Base-by-base conservation (phyloP, 2,329 filamentous ascomycete species). In the Paecilomyces dactylethromorphus region DNA sequence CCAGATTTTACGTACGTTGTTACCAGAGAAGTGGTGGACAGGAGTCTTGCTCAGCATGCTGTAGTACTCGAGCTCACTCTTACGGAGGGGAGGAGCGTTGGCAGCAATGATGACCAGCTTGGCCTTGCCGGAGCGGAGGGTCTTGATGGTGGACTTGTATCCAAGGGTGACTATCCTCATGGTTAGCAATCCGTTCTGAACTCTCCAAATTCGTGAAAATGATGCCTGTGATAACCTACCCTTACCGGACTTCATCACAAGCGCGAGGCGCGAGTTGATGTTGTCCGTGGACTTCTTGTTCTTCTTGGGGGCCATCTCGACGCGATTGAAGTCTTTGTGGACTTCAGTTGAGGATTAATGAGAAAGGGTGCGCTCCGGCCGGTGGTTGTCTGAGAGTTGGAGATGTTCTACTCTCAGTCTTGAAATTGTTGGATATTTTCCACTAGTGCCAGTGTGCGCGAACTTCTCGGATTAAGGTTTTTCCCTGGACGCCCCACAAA, bases 21-120 rank as follows among this genome's bases (percentile, higher is more conserved):
- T 96, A 74, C 94, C 94, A 70, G 85, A 85, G 84, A 97, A 97
- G 86, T 99, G 94, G 86, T 97, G 93, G 74, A 97, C 93, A 67
- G 89, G 87, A 72, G 89, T 91, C 88, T 97, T 96, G 78, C 87
- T 88, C 73, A 96, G 81, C 91, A 15, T 58, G 11, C 7, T 58
- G 68, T 68, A 71, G 82, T 84, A 97, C 84, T 97, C 93, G 65
- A 97, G 87, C 85, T 97, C 93, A 74, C 87, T 91, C 89, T 97
- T 99, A 80, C 93, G 88, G 73, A 99, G 90, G 79, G 94, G 94
- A 76, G 93, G 92, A 69, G 92, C 96, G 86, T 99, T 97, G 82
- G 90, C 92, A 70, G 88, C 84, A 66, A 96, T 95, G 82, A 96
- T 92, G 79, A 97, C 91, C 69, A 97, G 87, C 90, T 97, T 97